Conservation (phyloP, 23 red algal species). For the Gracilaria vermiculophylla region DNA sequence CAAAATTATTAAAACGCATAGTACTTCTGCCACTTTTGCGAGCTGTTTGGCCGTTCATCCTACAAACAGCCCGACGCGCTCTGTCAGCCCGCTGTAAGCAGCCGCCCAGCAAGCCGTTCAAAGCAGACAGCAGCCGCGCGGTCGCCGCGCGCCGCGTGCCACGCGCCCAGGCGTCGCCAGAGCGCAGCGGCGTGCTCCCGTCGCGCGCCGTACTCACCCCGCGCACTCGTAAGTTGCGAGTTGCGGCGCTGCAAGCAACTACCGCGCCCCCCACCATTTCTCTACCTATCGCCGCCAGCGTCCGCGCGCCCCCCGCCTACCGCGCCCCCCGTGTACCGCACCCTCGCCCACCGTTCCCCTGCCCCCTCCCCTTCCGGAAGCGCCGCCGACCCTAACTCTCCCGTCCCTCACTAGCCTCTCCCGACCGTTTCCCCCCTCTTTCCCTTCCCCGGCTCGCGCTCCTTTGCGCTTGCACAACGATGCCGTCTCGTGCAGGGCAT, state of each 20-base stretch:
- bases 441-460: not conserved
- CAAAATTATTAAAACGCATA: no score
- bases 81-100: not conserved
- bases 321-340: not conserved
- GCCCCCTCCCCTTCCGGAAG: not conserved
- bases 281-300: not conserved
- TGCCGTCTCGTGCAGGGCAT: slow-evolving; percentile 22
- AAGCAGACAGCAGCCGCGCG: not conserved
- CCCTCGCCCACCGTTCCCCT: not conserved
- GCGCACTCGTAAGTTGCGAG: no score
- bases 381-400: not conserved
- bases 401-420: not conserved
- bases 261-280: not conserved
- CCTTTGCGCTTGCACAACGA: not conserved
- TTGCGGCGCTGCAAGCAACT: not conserved
- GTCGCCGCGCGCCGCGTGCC: not conserved
- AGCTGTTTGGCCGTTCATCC: slow-evolving; percentile 15
- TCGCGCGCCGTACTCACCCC: not conserved
- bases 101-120: not conserved
- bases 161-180: not conserved
- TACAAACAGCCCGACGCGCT: not conserved
- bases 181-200: not conserved
- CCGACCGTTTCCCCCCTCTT: not conserved
- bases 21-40: no score
- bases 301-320: not conserved